A percentile compares a stretch with the other conserved stretches of the same genome.
These are phyloP conservation scores for barrel medic (Medicago truncatula) DNA, from an alignment of 306 rosid genomes.

Conservation along the genomic window DNA sequence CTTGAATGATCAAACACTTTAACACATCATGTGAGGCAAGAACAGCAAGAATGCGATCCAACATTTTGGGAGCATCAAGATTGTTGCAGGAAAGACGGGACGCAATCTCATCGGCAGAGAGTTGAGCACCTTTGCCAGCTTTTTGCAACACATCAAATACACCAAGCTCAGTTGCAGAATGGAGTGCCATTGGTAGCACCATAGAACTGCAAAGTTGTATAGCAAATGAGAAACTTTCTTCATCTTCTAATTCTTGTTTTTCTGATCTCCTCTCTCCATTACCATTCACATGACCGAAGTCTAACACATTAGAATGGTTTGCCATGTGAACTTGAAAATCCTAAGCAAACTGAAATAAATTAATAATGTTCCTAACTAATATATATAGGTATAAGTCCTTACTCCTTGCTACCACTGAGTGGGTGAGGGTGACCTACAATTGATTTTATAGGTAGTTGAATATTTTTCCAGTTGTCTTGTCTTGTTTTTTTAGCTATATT, in stretches of 20 bases:
- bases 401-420: too few relatives aligned
- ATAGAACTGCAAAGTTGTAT: background rate
- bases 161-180: background rate
- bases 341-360: too few relatives aligned
- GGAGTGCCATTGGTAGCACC: conserved; percentile 5
- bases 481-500: too few relatives aligned
- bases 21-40: conserved; percentile 54
- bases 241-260: conserved; percentile 17
- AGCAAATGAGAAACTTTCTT: conserved; percentile 2
- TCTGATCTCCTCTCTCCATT: too few relatives aligned
- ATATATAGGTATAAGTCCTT: too few relatives aligned
- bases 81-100: conserved; percentile 45
- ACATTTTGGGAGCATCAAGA: conserved; percentile 50
- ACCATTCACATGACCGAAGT: too few relatives aligned
- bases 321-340: too few relatives aligned
- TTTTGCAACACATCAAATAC: conserved; percentile 5
- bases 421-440: too few relatives aligned
- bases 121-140: background rate
- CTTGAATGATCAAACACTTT: conserved; percentile 22
- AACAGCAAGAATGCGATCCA: conserved; percentile 64
- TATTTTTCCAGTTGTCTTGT: too few relatives aligned
- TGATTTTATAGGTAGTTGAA: too few relatives aligned
- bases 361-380: too few relatives aligned
- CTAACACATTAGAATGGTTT: too few relatives aligned
- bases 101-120: conserved; percentile 50